Base-by-base conservation (phyloP, 169 alveolate genomes). In the Plasmodium malariae region DNA sequence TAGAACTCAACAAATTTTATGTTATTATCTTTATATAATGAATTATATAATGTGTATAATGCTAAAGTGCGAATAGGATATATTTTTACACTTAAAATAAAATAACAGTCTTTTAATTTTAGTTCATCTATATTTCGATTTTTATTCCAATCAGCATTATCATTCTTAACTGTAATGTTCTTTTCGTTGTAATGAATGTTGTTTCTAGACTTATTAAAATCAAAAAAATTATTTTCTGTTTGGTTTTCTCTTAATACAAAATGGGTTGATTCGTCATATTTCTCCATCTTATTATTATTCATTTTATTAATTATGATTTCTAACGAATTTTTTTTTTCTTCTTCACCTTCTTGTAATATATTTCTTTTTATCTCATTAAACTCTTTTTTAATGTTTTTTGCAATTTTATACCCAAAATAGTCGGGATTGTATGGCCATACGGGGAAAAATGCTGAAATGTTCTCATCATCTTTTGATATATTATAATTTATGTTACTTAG, bases 361-460 rank as follows among this genome's bases (percentile, higher is more conserved):
- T 34, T 63, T 63, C 43, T 55, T 32, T 40, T 62, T 14, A 78
- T 78, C 24, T 32, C 43, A 36, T 48, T 78, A 28, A 78, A 45
- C 59, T 45, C 89, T 67, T 78, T 78, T 34, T 78, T 78, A 24
- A 78, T 63, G 36, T 78, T 78, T 28, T 37, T 63, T 32, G 51
- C 65, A 1, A 78, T 62, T 55, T 78, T 65, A 69, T 26, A 78
- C 6, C 89, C 89, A 65, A 78, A 78, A 68, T 45, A 78, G 26
- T 78, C 89, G 48, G 89, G 89, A 69, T 43, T 78, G 24, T 65
- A 55, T 0, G 89, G 89, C 76, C 89, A 78, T 36, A 78, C 76
- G 6, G 89, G 89, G 24, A 78, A 78, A 78, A 78, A 78, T 2
- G 89, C 78, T 24, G 89, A 78, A 21, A 54, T 45, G 37, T 78